Base-by-base conservation (phyloP, 176 grass and related monocot genomes). In the Musa beccarii region DNA sequence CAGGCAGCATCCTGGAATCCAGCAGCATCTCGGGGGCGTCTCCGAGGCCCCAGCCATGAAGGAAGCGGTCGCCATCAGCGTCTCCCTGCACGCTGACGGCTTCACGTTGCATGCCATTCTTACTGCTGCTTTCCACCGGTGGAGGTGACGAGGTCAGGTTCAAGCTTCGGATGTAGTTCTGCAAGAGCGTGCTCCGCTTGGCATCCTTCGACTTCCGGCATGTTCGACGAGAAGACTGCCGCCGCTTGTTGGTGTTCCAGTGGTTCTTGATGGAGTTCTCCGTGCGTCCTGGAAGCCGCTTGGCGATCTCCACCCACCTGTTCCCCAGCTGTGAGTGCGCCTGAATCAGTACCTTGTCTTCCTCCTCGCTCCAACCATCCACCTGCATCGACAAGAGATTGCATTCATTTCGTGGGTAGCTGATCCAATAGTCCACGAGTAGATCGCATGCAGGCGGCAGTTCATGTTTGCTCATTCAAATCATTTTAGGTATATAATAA, bases 201-300 rank as follows among this genome's bases (percentile, higher is more conserved):
- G 43, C 2, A 0, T 20, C 43, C 34, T 19, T 51, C 43, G 43
- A n/a, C 43, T n/a, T 70, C 8, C 15, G 68, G 43, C 49, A 14
- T 15, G 16, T 12, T 10, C 49, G 34, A 19, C 28, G 17, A 10
- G 34, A 70, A 19, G 43, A 50, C 17, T 70, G 68, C 16, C 68
- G 25, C 8, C 68, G 68, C 16, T 17, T 70, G 15, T 70, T 70
- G 16, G 68, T 70, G 68, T 70, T 70, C 68, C 68, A 80, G 50
- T 80, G 68, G 25, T 80, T 80, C 67, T 80, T 80, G 7, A 80
- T 54, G 28, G 49, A 15, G 17, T 80, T 80, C n/a, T 80, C 78
- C 1, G 78, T 80, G 53, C 78, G 61, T 4, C 78, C 78, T 0
- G 78, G 78, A 1, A 72, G 19, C 13, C 78, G 16, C 52, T 72